phyloP scores from a whole-genome alignment of 2,329 filamentous ascomycete species.

The Fusarium drepaniforme region DNA sequence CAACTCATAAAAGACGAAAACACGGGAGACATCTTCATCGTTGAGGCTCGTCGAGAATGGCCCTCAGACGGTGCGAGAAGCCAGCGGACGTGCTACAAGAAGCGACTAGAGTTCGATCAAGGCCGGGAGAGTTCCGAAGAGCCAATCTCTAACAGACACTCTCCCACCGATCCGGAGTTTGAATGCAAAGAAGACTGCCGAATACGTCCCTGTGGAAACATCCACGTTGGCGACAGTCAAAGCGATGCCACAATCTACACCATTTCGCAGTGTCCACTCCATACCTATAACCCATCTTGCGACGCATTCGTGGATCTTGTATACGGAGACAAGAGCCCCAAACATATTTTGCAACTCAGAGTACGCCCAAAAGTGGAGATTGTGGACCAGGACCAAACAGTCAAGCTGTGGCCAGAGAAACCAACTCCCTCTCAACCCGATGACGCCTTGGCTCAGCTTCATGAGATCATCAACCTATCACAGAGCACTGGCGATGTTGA shows the following conservation, averaged over 20 bases:
- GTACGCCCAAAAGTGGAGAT: conserved; percentile 31
- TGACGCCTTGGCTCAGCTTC: background rate
- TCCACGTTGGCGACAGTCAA: conserved; percentile 63
- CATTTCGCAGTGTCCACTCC: conserved; percentile 65
- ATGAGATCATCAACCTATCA: background rate
- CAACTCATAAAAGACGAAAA: conserved; percentile 70
- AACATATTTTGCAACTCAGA: conserved; percentile 58
- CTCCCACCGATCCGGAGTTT: conserved; percentile 35
- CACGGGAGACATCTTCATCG: conserved; percentile 68
- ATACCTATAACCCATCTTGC: conserved; percentile 65
- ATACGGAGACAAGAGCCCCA: conserved; percentile 47
- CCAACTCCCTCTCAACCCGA: background rate
- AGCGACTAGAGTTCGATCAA: conserved; percentile 57
- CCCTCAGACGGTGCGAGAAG: conserved; percentile 63
- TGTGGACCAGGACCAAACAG: background rate
- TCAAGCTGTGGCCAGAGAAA: background rate
- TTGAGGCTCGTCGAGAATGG: conserved; percentile 80
- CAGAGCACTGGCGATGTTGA: background rate
- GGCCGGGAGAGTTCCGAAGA: background rate
- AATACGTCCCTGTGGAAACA: conserved; percentile 3
- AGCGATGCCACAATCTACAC: conserved; percentile 58
- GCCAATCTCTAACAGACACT: conserved; percentile 4
- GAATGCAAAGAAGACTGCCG: conserved; percentile 47
- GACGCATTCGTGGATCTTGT: conserved; percentile 70
- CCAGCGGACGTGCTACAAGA: conserved; percentile 75